Evolutionary conservation across 345 rosid genomes (phyloP).

Genomic region (Brassica rapa): DNA sequence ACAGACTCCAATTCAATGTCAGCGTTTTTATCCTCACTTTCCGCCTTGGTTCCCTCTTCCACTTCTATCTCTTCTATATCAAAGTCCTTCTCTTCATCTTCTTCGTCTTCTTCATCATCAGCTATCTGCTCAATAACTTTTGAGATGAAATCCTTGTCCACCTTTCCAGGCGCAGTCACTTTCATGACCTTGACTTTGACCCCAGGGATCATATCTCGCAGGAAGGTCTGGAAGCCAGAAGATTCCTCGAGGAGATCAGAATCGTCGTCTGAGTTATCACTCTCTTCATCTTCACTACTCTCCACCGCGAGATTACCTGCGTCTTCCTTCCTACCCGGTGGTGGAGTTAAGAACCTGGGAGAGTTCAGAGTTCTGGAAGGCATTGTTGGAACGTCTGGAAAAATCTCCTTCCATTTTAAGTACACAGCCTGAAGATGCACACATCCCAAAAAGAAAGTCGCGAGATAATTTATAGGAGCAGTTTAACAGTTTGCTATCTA

Average conservation of each 20-base stretch:
- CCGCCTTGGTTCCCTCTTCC: slow-evolving; percentile 60
- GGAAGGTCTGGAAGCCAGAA: slow-evolving; percentile 69
- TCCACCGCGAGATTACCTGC: slow-evolving; percentile 52
- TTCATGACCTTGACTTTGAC: slow-evolving; percentile 85
- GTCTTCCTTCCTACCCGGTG: slow-evolving; percentile 59
- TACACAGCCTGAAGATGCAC: slow-evolving; percentile 70
- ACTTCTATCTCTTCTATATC: slow-evolving; percentile 56
- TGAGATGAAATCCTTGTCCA: slow-evolving; percentile 79
- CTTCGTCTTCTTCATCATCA: slow-evolving; percentile 40
- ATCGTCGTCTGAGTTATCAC: slow-evolving; percentile 63
- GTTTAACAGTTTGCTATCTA: slow-evolving; percentile 21
- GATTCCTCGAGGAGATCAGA: slow-evolving; percentile 73
- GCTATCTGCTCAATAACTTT: slow-evolving; percentile 81
- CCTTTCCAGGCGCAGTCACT: slow-evolving; percentile 72
- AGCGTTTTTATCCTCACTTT: slow-evolving; percentile 58
- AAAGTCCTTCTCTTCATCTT: slow-evolving; percentile 51
- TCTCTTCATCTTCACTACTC: slow-evolving; percentile 63
- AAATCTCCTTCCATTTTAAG: slow-evolving; percentile 58
- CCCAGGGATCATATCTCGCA: slow-evolving; percentile 87
- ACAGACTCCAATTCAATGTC: slow-evolving; percentile 54
- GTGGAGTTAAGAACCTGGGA: slow-evolving; percentile 47
- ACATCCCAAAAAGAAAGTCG: background rate
- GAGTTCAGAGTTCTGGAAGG: slow-evolving; percentile 50
- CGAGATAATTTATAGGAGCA: background rate
- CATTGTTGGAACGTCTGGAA: slow-evolving; percentile 50